Conservation (phyloP, 352 stramenopile species). For the Globisporangium polare region DNA sequence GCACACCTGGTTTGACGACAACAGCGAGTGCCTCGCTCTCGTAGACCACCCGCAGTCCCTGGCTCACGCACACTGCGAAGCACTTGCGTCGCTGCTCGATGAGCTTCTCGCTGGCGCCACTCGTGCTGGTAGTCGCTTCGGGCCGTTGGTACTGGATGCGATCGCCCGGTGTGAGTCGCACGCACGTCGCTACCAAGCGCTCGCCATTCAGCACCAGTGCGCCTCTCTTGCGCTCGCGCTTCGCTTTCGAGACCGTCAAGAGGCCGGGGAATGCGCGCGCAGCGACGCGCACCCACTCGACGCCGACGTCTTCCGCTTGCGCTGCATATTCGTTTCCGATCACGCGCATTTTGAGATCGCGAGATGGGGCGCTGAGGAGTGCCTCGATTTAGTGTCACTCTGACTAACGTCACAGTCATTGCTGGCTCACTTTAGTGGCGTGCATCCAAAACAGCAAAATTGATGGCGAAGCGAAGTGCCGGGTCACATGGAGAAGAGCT, state of each 20-base stretch:
- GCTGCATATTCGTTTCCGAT: constrained; percentile 7
- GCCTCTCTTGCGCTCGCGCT: constrained; percentile 44
- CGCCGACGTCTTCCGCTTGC: not conserved
- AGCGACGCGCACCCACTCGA: constrained; percentile 49
- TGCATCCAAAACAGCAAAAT: too few relatives aligned
- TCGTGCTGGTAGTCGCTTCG: not conserved
- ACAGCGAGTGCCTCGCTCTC: constrained; percentile 42
- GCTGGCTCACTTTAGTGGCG: too few relatives aligned
- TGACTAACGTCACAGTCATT: too few relatives aligned
- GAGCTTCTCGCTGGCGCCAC: not conserved
- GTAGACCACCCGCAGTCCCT: constrained; percentile 55
- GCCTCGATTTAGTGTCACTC: too few relatives aligned
- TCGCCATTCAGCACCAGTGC: constrained; percentile 42
- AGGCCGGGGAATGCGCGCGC: constrained; percentile 41
- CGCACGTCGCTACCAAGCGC: constrained; percentile 27
- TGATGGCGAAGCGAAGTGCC: too few relatives aligned
- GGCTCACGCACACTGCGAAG: constrained; percentile 34
- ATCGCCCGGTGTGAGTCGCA: constrained; percentile 23
- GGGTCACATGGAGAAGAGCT: too few relatives aligned
- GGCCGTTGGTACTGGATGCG: constrained; percentile 20
- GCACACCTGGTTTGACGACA: constrained; percentile 50
- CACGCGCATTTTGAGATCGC: not conserved
- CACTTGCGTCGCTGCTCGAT: constrained; percentile 18
- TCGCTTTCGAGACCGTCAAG: constrained; percentile 58
- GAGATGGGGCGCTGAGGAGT: too few relatives aligned